phyloP scores from a whole-genome alignment of 495 filamentous ascomycete genomes.

The Hypoxylon cercidicola region DNA sequence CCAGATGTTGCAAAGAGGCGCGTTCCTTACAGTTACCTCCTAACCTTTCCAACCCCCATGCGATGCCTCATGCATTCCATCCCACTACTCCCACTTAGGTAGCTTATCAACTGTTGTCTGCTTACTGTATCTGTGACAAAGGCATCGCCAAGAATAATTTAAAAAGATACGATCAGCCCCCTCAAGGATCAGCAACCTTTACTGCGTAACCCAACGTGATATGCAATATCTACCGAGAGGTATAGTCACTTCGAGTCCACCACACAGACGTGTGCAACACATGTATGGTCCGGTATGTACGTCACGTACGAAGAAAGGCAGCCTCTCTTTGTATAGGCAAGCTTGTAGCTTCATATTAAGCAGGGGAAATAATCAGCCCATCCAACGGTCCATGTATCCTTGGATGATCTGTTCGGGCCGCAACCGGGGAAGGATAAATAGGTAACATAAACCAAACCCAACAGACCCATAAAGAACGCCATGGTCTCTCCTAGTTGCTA shows the following conservation, averaged over 20 bases:
- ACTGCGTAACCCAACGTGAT: slow-evolving; percentile 19
- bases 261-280: slow-evolving; percentile 11
- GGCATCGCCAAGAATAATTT: slow-evolving; percentile 21
- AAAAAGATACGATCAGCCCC: slow-evolving; percentile 17
- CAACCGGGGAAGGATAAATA: slow-evolving; percentile 20
- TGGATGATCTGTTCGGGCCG: slow-evolving; percentile 19
- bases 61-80: slow-evolving; percentile 6
- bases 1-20: slow-evolving; percentile 18
- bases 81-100: slow-evolving; percentile 20
- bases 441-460: slow-evolving; percentile 2
- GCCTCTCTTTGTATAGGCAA: too few species aligned
- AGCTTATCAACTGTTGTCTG: slow-evolving; percentile 36
- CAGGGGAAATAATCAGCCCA: slow-evolving; percentile 1
- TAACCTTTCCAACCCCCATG: neutral
- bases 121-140: slow-evolving; percentile 39
- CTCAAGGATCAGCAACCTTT: slow-evolving; percentile 26
- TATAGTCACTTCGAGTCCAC: slow-evolving; percentile 14
- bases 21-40: slow-evolving; percentile 6
- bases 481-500: neutral
- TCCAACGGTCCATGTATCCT: neutral
- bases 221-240: slow-evolving; percentile 34
- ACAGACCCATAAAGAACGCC: slow-evolving; percentile 2
- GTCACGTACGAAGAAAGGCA: slow-evolving; percentile 4
- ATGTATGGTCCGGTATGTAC: slow-evolving; percentile 16
- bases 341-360: too few species aligned